Conservation (phyloP, 306 rosid genomes). For the Cucurbita argyrosperma region DNA sequence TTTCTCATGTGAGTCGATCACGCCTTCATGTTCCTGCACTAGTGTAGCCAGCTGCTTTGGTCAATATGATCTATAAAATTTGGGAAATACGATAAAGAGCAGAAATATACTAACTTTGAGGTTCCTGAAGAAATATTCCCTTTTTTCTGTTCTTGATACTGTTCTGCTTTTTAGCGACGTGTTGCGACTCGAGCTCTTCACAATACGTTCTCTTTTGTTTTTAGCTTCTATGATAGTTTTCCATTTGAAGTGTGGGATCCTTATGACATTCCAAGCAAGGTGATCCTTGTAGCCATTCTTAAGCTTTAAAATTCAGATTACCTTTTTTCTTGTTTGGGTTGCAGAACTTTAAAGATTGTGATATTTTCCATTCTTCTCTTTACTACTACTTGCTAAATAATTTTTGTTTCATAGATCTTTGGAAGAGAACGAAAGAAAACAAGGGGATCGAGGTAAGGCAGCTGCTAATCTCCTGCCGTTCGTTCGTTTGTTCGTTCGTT, state of each 20-base stretch:
- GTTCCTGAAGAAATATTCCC: neutral
- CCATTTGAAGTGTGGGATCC: neutral
- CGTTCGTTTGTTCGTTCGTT: neutral
- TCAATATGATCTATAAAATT: neutral
- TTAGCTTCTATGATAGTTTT: neutral
- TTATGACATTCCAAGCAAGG: neutral
- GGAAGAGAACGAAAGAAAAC: neutral
- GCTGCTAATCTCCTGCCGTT: neutral
- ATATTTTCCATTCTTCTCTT: neutral
- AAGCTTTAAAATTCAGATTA: neutral
- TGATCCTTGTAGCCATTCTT: neutral
- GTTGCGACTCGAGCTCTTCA: neutral
- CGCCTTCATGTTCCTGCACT: neutral
- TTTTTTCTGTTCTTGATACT: neutral
- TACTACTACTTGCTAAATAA: neutral
- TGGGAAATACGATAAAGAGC: neutral
- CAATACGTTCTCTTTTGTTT: neutral
- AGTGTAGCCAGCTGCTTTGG: neutral
- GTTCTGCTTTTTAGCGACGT: neutral
- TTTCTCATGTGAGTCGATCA: neutral
- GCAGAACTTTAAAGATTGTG: neutral
- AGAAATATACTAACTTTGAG: neutral
- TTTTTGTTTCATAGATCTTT: neutral
- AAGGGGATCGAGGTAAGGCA: neutral
- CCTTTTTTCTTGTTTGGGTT: neutral